phyloP scores from a whole-genome alignment of 2,329 filamentous ascomycete genomes.

The Alternaria tenuissima region DNA sequence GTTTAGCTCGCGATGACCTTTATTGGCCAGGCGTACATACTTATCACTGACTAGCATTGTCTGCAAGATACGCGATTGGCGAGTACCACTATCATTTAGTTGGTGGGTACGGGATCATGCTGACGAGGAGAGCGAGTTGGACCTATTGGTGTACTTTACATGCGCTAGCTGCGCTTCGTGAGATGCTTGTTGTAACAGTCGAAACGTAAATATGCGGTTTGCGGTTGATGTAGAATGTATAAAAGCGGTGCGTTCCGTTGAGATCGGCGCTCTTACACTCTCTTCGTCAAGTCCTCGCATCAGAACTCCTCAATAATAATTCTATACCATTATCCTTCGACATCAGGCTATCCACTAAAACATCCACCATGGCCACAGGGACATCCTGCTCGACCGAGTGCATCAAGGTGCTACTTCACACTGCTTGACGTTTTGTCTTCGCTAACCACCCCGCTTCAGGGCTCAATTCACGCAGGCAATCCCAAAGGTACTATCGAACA shows the following conservation, averaged over 20 bases:
- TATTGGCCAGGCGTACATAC: not conserved
- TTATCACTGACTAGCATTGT: not conserved
- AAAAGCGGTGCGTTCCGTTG: not conserved
- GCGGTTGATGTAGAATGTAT: not conserved
- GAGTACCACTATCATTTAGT: not conserved
- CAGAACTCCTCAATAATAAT: not conserved
- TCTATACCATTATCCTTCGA: not conserved
- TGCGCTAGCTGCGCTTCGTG: not conserved
- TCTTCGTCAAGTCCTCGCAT: not conserved
- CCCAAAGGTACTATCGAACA: conserved; percentile 27
- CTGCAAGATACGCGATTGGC: not conserved
- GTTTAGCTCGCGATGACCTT: conserved; percentile 8
- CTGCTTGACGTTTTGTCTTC: not conserved
- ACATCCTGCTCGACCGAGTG: conserved; percentile 25
- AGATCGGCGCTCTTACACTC: not conserved
- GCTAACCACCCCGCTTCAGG: conserved; percentile 27
- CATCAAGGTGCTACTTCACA: conserved; percentile 29
- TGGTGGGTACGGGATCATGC: not conserved
- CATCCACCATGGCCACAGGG: conserved; percentile 6
- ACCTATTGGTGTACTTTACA: not conserved
- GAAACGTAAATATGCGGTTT: not conserved
- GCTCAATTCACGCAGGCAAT: conserved; percentile 49
- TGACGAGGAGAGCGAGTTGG: not conserved
- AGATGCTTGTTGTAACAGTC: not conserved
- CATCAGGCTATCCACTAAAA: not conserved